Evolutionary conservation across 139 green algal species (phyloP).

Genomic region (Coelastrella sp.): DNA sequence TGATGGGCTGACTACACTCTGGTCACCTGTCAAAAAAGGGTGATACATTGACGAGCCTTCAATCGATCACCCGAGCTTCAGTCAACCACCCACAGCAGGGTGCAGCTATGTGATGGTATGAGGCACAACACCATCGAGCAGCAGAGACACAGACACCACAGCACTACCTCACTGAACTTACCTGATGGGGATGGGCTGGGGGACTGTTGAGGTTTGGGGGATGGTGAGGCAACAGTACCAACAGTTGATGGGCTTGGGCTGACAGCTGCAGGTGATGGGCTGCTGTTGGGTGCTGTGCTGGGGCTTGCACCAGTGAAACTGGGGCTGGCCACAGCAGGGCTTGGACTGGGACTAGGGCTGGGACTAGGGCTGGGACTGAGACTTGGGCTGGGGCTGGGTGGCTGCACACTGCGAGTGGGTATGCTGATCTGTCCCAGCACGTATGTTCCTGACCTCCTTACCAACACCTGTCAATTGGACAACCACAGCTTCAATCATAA

Average conservation of each 20-base stretch:
- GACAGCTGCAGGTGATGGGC: neutral
- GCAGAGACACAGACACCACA: neutral
- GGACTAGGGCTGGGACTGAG: neutral
- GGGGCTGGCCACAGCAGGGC: neutral
- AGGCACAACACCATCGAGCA: too few relatives aligned
- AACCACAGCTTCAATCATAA: neutral
- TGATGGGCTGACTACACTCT: neutral
- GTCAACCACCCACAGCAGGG: too few relatives aligned
- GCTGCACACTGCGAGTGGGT: neutral
- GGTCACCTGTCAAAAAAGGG: neutral
- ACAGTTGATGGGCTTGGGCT: neutral
- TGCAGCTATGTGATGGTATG: too few relatives aligned
- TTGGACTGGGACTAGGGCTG: neutral
- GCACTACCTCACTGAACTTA: neutral
- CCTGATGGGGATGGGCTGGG: neutral
- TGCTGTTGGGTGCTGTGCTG: neutral
- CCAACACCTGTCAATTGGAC: neutral
- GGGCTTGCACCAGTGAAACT: neutral
- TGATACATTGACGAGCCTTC: too few relatives aligned
- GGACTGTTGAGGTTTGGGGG: neutral
- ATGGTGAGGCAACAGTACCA: neutral
- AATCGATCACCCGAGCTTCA: too few relatives aligned
- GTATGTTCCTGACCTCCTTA: neutral
- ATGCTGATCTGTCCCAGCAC: slow-evolving; percentile 1
- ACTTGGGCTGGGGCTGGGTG: neutral